Evolutionary conservation across 345 rosid species (phyloP).

Genomic region (Dovyalis caffra): DNA sequence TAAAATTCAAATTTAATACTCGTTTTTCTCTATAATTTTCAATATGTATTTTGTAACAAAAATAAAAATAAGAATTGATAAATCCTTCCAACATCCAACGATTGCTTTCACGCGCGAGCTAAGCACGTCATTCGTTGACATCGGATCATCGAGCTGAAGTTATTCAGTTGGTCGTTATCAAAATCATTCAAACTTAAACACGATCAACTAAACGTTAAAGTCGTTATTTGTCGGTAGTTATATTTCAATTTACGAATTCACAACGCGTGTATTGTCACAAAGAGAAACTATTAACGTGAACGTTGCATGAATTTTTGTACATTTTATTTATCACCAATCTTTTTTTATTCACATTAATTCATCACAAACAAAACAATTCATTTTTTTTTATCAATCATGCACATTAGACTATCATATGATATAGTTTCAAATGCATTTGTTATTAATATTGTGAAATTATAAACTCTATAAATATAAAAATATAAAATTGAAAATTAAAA

Average conservation of each 20-base stretch:
- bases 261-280: rapidly evolving
- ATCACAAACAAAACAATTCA: background rate
- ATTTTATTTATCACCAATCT: background rate
- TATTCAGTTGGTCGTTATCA: rapidly evolving
- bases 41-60: too few species aligned
- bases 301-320: rapidly evolving
- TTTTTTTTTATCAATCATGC: too few species aligned
- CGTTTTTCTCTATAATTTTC: too few species aligned
- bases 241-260: rapidly evolving
- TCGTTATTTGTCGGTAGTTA: rapidly evolving
- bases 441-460: too few species aligned
- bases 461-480: too few species aligned
- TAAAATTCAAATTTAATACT: too few species aligned
- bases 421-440: too few species aligned
- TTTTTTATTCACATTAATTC: rapidly evolving
- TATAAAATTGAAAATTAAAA: too few species aligned
- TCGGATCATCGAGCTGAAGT: rapidly evolving
- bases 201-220: too few species aligned
- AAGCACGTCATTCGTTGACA: rapidly evolving
- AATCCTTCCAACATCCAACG: rapidly evolving
- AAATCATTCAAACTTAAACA: background rate
- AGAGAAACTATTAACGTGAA: background rate
- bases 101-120: background rate
- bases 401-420: too few species aligned
- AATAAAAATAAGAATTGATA: too few species aligned